Evolutionary conservation across 257 asterid species (phyloP).

Genomic region (Gentiana dahurica): DNA sequence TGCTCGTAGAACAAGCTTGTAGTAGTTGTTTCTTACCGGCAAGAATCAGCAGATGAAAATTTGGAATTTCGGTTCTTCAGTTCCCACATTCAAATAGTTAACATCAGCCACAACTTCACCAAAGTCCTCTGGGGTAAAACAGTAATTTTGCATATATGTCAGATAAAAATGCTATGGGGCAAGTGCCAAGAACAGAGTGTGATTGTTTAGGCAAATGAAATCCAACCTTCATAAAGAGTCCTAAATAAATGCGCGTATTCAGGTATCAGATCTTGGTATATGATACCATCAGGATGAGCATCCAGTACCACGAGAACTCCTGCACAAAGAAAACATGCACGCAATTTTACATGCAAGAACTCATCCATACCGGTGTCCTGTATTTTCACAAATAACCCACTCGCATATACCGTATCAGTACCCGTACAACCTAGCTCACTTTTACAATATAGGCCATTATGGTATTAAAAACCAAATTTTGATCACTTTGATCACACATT

Average conservation of each 20-base stretch:
- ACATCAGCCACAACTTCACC: conserved; percentile 77
- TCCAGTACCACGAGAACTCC: conserved; percentile 89
- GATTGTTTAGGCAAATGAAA: not conserved
- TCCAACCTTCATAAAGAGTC: conserved; percentile 81
- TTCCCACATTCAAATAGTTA: conserved; percentile 75
- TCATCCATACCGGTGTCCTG: no score
- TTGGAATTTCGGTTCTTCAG: conserved; percentile 37
- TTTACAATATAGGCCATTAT: no score
- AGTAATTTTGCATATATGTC: not conserved
- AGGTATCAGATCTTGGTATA: conserved; percentile 73
- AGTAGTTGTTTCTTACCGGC: conserved; percentile 10
- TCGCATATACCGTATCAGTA: no score
- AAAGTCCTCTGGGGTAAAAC: conserved; percentile 54
- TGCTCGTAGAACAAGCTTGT: no score
- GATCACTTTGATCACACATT: no score
- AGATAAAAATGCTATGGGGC: conserved; percentile 2
- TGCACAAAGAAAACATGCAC: conserved; percentile 18
- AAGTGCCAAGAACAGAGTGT: conserved; percentile 7
- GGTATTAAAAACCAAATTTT: no score
- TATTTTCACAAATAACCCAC: no score
- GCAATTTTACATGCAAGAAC: no score
- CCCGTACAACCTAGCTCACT: no score
- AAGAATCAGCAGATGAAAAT: conserved; percentile 62
- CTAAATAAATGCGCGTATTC: conserved; percentile 53
- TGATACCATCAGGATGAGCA: conserved; percentile 79